phyloP scores from a whole-genome alignment of 768 basidiomycete species.

The Strobilomyces dryophilus region DNA sequence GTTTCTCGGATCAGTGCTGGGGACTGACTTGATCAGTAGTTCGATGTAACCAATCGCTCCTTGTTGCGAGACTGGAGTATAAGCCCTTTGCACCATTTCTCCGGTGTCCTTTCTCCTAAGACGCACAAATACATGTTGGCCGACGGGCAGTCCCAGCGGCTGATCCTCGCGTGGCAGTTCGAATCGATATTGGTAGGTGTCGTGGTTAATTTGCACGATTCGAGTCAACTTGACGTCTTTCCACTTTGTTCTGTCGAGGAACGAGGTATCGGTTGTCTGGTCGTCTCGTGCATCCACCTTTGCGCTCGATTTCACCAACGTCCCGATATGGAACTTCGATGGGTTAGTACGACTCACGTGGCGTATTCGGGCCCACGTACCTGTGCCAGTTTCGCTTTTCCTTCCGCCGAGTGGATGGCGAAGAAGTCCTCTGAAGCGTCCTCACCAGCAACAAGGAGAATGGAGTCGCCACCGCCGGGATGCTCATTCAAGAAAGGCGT shows the following conservation, averaged over 20 bases:
- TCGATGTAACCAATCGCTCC: constrained; percentile 45
- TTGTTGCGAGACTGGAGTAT: constrained; percentile 51
- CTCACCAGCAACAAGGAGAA: constrained; percentile 50
- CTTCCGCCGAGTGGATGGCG: constrained; percentile 56
- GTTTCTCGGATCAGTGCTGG: background rate
- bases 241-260: constrained; percentile 48
- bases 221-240: constrained; percentile 38
- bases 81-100: constrained; percentile 52
- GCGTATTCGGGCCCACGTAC: constrained; percentile 15
- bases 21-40: constrained; percentile 47
- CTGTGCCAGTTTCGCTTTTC: constrained; percentile 41
- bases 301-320: constrained; percentile 26
- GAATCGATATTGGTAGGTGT: constrained; percentile 50
- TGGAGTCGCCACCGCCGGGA: constrained; percentile 56
- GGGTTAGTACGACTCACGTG: constrained; percentile 4
- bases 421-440: constrained; percentile 64
- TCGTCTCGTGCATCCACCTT: background rate
- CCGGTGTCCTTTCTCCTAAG: constrained; percentile 37
- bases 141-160: constrained; percentile 50
- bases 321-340: constrained; percentile 46
- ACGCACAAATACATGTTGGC: constrained; percentile 57
- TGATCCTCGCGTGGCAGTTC: constrained; percentile 38
- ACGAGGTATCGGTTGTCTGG: constrained; percentile 16
- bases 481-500: constrained; percentile 50
- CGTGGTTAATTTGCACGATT: constrained; percentile 41